Evolutionary conservation across 305 asterid species (phyloP).

Genomic region (Euphrasia arctica): DNA sequence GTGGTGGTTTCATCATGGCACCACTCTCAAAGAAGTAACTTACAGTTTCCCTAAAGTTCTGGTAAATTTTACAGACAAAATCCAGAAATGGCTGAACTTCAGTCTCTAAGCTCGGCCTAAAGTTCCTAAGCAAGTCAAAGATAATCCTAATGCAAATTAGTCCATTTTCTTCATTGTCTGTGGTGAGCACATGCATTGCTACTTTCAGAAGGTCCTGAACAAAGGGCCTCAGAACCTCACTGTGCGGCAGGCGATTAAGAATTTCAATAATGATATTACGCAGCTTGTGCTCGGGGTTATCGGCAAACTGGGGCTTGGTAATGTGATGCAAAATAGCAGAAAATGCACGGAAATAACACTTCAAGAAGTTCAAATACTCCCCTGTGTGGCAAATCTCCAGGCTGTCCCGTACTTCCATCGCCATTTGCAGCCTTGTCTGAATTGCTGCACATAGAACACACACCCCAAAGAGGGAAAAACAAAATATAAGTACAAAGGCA

Average conservation of each 20-base stretch:
- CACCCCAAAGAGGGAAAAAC: not conserved
- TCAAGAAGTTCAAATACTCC: constrained; percentile 91
- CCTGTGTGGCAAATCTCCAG: constrained; percentile 99
- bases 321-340: constrained; percentile 66
- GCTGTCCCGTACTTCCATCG: constrained; percentile 98
- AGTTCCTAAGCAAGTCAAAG: constrained; percentile 94
- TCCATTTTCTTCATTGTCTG: constrained; percentile 95
- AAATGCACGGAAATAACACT: constrained; percentile 89
- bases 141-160: constrained; percentile 91
- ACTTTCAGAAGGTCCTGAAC: constrained; percentile 96
- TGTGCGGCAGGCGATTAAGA: constrained; percentile 93
- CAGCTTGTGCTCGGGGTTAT: constrained; percentile 89
- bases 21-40: constrained; percentile 96
- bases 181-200: constrained; percentile 87
- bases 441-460: constrained; percentile 51
- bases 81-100: constrained; percentile 99
- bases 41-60: constrained; percentile 85
- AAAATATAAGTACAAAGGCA: constrained; percentile 19
- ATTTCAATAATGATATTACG: constrained; percentile 85
- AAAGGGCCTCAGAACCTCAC: constrained; percentile 93
- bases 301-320: constrained; percentile 85
- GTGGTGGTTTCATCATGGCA: constrained; percentile 80
- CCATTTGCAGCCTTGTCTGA: constrained; percentile 88
- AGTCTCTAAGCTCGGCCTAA: constrained; percentile 82
- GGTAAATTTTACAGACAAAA: constrained; percentile 95